Conservation (phyloP, 1,284 basidiomycete genomes). For the Trichosporon sp. region DNA sequence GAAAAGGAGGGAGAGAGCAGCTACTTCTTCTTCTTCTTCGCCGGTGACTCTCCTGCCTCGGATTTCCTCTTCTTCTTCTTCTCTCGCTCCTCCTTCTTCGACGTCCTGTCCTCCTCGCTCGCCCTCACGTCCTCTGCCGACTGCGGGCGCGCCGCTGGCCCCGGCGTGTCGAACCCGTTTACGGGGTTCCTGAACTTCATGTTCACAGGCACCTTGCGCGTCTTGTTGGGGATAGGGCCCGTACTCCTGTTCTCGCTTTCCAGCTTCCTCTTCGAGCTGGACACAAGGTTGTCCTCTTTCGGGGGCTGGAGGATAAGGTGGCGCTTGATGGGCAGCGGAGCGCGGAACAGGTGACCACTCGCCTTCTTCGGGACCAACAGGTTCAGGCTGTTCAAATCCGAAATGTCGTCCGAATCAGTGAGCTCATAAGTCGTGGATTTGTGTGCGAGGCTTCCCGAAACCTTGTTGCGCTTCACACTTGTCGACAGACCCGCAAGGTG, state of each 20-base stretch:
- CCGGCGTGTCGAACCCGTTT: constrained; percentile 46
- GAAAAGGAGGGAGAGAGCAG: background rate
- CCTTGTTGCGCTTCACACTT: background rate
- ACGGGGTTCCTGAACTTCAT: constrained; percentile 52
- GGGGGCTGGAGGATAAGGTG: constrained; percentile 47
- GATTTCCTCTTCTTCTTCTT: constrained; percentile 37
- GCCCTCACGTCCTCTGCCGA: constrained; percentile 9
- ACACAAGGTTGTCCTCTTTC: background rate
- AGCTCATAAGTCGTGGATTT: constrained; percentile 44
- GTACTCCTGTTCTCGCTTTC: constrained; percentile 1
- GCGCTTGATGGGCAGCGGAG: constrained; percentile 46
- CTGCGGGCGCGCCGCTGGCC: constrained; percentile 32
- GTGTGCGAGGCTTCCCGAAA: constrained; percentile 37
- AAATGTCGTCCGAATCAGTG: constrained; percentile 30
- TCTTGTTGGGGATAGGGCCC: background rate
- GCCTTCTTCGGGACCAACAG: constrained; percentile 46
- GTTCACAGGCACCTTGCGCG: background rate
- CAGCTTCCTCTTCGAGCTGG: background rate
- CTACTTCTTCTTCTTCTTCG: constrained; percentile 45
- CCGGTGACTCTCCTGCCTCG: constrained; percentile 32
- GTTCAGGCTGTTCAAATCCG: constrained; percentile 51
- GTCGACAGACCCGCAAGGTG: constrained; percentile 36
- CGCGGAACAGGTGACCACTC: constrained; percentile 1
- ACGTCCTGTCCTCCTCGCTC: constrained; percentile 12
- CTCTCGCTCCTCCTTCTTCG: constrained; percentile 26